Evolutionary conservation across 805 yeast genomes (phyloP), one percentile per base, ranked within the genome.

Genomic region (Myxozyma mucilagina): DNA sequence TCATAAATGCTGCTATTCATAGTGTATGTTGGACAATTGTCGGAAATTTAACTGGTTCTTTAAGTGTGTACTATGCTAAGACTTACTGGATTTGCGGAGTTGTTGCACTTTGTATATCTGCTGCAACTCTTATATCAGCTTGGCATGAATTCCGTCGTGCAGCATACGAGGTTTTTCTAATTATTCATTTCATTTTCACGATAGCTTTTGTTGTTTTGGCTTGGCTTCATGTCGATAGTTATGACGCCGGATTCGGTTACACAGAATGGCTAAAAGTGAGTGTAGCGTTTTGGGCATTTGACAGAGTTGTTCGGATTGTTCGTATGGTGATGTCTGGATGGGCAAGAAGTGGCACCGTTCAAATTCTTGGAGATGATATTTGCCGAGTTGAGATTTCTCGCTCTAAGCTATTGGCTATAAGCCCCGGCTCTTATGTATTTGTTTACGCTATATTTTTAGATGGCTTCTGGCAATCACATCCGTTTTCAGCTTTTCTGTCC

Each of bases 221-320:
- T 57, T 87, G 85, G 82, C 75, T 76, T 43, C 96, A 89, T 72
- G 59, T 48, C 52, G 56, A 4, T 71, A n/a, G 32, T 4, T 39
- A 24, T 16, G 75, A 45, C 70, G 52, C 42, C 20, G 52, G 42
- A 32, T 75, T 79, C 55, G 83, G 82, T 0, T 83, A 84, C 80
- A 78, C 79, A 67, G 81, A 78, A 57, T 83, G 79, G 75, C 67
- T 80, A 18, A 83, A 82, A 57, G 81, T 84, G 3, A 69, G 85
- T 9, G 79, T 84, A 61, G 85, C 83, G 0, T 76, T 89, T 3
- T 90, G 96, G 96, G 79, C 76, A 1, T 78, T 83, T 66, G 96
- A 90, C 69, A 76, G 93, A 59, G 63, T 83, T 0, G 68, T 81
- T 11, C 79, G 96, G 65, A 60, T 86, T 10, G 74, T 79, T 0